These are phyloP conservation scores for Linum usitatissimum DNA, from an alignment of 345 rosid species.

Conservation along the genomic window DNA sequence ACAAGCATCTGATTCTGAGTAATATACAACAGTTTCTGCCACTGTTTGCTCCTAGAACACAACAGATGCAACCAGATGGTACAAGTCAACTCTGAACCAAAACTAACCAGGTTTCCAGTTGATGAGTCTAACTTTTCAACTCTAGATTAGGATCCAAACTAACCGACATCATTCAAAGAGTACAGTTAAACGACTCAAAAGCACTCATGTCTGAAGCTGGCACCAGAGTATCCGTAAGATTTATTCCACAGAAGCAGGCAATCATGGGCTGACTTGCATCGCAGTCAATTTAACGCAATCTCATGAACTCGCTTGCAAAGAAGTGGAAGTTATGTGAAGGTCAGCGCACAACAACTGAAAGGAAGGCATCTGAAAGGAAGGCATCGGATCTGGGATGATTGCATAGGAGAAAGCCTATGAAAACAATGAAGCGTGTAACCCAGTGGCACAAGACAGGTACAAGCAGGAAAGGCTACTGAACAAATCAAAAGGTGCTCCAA, in stretches of 20 bases:
- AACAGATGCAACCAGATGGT: slow-evolving; percentile 5
- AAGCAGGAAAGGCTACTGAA: background rate
- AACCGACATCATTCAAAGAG: background rate
- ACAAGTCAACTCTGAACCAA: slow-evolving; percentile 1
- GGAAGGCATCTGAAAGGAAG: background rate
- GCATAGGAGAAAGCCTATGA: slow-evolving; percentile 6
- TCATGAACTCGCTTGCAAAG: background rate
- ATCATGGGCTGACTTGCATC: slow-evolving; percentile 7
- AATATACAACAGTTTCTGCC: background rate
- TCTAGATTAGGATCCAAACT: background rate
- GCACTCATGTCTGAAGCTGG: slow-evolving; percentile 1
- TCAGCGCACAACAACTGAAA: slow-evolving; percentile 5
- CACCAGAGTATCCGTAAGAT: slow-evolving; percentile 7
- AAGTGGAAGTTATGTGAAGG: no score
- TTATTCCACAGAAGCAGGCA: slow-evolving; percentile 12
- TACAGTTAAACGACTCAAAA: background rate
- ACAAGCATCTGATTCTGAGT: background rate
- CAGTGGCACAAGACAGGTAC: slow-evolving; percentile 2
- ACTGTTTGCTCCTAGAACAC: slow-evolving; percentile 16
- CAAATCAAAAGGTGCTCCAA: background rate
- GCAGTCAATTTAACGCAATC: background rate
- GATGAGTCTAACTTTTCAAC: background rate
- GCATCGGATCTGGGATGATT: slow-evolving; percentile 10
- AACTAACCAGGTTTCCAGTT: slow-evolving; percentile 8
- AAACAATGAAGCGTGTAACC: slow-evolving; percentile 13